Evolutionary conservation across 2,329 filamentous ascomycete species (phyloP).

Genomic region (Onygena corvina): DNA sequence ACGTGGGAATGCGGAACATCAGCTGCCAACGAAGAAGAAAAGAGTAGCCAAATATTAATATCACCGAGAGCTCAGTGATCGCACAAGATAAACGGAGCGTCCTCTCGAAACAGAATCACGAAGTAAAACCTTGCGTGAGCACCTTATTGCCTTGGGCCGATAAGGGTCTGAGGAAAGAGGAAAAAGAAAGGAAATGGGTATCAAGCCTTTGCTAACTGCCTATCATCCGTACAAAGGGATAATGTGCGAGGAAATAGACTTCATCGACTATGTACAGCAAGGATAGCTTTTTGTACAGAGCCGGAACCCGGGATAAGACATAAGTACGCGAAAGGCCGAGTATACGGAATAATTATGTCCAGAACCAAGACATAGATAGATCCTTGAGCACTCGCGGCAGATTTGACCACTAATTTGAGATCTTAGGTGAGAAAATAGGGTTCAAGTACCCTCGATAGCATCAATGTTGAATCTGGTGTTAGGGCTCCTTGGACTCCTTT

Average conservation of each 20-base stretch:
- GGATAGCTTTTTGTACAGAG: not conserved
- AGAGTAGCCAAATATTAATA: not conserved
- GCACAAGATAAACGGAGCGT: not conserved
- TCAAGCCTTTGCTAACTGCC: not conserved
- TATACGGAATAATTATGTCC: no score
- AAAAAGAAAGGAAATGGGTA: not conserved
- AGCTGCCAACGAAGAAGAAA: not conserved
- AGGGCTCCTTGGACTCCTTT: no score
- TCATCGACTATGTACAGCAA: not conserved
- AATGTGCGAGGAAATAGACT: conserved; percentile 1
- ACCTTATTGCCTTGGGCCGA: not conserved
- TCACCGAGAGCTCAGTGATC: not conserved
- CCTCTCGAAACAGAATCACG: not conserved
- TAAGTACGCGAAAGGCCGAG: no score
- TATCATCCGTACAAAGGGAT: no score
- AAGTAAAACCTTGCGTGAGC: not conserved
- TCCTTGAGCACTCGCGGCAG: no score
- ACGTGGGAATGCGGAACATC: not conserved
- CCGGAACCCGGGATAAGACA: not conserved
- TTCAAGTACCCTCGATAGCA: no score
- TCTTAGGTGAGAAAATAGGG: no score
- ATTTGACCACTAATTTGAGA: no score
- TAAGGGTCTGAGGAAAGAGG: not conserved
- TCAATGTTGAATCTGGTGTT: no score
- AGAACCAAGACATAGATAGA: no score